phyloP scores from a whole-genome alignment of 768 basidiomycete genomes.

The Pisolithus orientalis region DNA sequence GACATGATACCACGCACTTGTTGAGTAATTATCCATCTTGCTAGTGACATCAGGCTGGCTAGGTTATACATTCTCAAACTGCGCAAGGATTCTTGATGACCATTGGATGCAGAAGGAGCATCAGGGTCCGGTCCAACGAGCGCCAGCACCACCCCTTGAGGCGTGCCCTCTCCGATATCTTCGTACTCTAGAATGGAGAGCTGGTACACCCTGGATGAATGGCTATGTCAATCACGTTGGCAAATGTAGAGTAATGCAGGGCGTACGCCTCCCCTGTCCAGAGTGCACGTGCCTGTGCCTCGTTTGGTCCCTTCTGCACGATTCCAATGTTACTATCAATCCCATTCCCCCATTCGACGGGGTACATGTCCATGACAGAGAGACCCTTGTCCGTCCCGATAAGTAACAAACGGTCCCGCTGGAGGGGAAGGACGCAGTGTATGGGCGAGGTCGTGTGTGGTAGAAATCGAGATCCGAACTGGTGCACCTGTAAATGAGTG shows the following conservation, averaged over 20 bases:
- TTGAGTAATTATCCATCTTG: slow-evolving; percentile 65
- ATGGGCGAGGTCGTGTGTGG: slow-evolving; percentile 75
- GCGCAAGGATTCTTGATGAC: slow-evolving; percentile 51
- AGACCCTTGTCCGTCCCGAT: slow-evolving; percentile 78
- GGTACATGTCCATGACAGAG: slow-evolving; percentile 79
- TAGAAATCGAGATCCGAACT: slow-evolving; percentile 82
- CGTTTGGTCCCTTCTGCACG: slow-evolving; percentile 55
- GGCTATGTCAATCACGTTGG: neutral
- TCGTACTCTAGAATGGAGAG: slow-evolving; percentile 67
- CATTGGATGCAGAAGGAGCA: slow-evolving; percentile 30
- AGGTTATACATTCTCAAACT: slow-evolving; percentile 80
- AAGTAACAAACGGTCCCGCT: slow-evolving; percentile 59
- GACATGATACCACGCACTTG: slow-evolving; percentile 39
- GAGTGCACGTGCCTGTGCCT: slow-evolving; percentile 59
- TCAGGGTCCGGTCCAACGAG: slow-evolving; percentile 63
- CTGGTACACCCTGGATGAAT: slow-evolving; percentile 56
- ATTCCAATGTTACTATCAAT: slow-evolving; percentile 34
- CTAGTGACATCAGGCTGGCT: slow-evolving; percentile 65
- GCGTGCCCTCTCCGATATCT: slow-evolving; percentile 47
- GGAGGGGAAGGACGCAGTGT: slow-evolving; percentile 65
- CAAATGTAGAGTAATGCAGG: neutral
- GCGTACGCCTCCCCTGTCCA: slow-evolving; percentile 77
- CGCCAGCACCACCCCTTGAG: slow-evolving; percentile 71
- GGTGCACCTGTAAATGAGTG: slow-evolving; percentile 60
- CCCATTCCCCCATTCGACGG: slow-evolving; percentile 53